These are phyloP conservation scores for Madurella mycetomatis DNA, from an alignment of 2,329 filamentous ascomycete genomes.

Conservation along the genomic window DNA sequence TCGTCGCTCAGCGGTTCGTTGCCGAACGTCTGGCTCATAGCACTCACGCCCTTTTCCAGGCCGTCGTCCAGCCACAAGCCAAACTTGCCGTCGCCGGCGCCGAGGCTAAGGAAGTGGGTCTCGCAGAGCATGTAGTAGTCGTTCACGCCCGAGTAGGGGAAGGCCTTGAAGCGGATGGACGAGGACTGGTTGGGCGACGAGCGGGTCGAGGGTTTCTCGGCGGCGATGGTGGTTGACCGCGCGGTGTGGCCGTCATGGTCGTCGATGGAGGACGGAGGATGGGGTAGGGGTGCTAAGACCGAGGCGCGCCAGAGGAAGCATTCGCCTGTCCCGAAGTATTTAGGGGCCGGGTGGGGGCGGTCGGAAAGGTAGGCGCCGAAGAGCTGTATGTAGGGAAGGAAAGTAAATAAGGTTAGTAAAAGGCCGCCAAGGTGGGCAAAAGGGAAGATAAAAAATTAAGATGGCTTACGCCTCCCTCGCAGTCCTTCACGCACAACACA, in stretches of 20 bases:
- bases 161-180: constrained; percentile 90
- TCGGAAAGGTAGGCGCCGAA: constrained; percentile 96
- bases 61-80: constrained; percentile 89
- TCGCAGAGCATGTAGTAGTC: constrained; percentile 97
- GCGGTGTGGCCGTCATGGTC: constrained; percentile 42
- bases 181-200: constrained; percentile 44
- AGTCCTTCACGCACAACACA: constrained; percentile 81
- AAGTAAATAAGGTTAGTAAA: constrained; percentile 5
- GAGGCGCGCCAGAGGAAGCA: constrained; percentile 87
- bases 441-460: not conserved
- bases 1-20: constrained; percentile 93
- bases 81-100: constrained; percentile 84
- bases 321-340: constrained; percentile 94
- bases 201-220: constrained; percentile 6
- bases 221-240: constrained; percentile 34
- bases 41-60: constrained; percentile 78
- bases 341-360: constrained; percentile 70
- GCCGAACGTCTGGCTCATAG: constrained; percentile 83
- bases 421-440: not conserved
- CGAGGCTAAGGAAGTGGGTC: constrained; percentile 75
- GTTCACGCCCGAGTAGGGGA: constrained; percentile 92
- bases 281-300: constrained; percentile 62
- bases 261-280: constrained; percentile 52
- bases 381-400: too few species aligned
- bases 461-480: constrained; percentile 62